Conservation (phyloP, 768 basidiomycete genomes). For the Russula vinacea region DNA sequence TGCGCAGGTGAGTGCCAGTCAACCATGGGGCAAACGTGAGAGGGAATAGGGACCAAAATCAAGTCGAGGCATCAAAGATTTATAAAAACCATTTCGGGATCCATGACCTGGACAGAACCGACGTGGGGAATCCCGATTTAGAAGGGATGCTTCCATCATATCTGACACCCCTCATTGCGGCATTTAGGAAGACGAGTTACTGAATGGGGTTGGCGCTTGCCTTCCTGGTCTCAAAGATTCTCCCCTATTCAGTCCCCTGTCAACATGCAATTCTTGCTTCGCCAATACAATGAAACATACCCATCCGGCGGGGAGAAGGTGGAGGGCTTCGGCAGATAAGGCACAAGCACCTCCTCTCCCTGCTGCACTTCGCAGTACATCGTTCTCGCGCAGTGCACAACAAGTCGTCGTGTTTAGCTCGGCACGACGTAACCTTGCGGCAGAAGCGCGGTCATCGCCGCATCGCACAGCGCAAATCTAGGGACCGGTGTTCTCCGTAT, state of each 20-base stretch:
- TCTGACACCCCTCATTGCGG: conserved; percentile 4
- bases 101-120: background rate
- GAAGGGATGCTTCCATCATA: conserved; percentile 14
- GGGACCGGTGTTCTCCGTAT: background rate
- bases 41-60: conserved; percentile 2
- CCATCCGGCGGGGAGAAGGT: background rate
- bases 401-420: background rate
- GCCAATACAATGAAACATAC: conserved; percentile 11
- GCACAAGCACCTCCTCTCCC: background rate
- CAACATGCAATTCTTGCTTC: conserved; percentile 4
- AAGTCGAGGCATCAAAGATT: background rate
- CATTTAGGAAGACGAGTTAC: conserved; percentile 21
- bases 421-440: conserved; percentile 4
- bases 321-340: conserved; percentile 17
- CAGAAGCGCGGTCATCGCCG: conserved; percentile 17
- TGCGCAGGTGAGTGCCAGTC: conserved; percentile 43
- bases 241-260: conserved; percentile 22
- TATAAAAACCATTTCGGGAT: background rate
- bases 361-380: background rate
- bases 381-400: background rate
- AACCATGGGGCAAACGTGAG: conserved; percentile 36
- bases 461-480: conserved; percentile 10
- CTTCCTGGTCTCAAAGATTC: conserved; percentile 6
- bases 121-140: conserved; percentile 2
- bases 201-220: background rate